These are phyloP conservation scores for Sphagnum contortum DNA, from an alignment of 225 moss, liverwort and hornwort genomes.

Conservation along the genomic window DNA sequence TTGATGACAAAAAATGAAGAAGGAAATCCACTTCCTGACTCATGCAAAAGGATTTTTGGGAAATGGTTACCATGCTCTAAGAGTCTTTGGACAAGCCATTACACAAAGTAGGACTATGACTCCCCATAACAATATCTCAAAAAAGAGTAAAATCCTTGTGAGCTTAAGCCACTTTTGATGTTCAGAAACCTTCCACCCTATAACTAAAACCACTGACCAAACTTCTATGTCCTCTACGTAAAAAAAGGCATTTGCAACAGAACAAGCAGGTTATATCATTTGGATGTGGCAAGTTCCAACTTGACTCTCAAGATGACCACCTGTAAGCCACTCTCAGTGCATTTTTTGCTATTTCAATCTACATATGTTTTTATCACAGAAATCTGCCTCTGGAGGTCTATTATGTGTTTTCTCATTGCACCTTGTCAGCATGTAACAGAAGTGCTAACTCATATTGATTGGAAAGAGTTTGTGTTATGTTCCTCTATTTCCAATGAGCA, in stretches of 20 bases:
- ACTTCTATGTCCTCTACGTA: conserved; percentile 92
- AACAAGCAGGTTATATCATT: conserved; percentile 53
- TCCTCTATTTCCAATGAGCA: not conserved
- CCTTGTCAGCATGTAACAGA: not conserved
- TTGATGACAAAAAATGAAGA: too few relatives aligned
- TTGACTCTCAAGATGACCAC: conserved; percentile 82
- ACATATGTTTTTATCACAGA: not conserved
- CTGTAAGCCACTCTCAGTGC: conserved; percentile 27
- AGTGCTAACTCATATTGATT: not conserved
- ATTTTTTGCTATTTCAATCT: not conserved
- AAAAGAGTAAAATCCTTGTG: too few relatives aligned
- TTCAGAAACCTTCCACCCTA: too few relatives aligned
- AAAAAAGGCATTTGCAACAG: conserved; percentile 61
- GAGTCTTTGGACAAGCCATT: too few relatives aligned
- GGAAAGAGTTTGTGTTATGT: not conserved
- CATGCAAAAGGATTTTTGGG: too few relatives aligned
- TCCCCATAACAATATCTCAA: too few relatives aligned
- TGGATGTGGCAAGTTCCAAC: conserved; percentile 69
- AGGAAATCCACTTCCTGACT: too few relatives aligned
- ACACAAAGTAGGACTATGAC: too few relatives aligned
- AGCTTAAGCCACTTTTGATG: too few relatives aligned
- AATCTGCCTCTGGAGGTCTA: too few relatives aligned
- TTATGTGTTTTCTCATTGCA: not conserved
- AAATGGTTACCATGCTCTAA: too few relatives aligned
- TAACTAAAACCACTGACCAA: too few relatives aligned